Conservation (phyloP, 345 rosid species). For the Citrus trifoliata region DNA sequence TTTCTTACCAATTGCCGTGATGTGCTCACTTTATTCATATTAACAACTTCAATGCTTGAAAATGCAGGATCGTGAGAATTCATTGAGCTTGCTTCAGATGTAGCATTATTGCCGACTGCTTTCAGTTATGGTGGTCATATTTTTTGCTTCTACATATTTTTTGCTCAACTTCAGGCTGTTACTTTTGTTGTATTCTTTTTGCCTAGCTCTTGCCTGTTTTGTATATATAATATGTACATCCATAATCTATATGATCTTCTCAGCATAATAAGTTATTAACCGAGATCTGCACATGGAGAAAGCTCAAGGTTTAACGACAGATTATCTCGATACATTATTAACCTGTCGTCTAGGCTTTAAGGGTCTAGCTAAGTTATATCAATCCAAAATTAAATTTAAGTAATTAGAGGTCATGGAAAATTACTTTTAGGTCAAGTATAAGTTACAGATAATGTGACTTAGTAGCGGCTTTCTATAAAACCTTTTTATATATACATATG, state of each 20-base stretch:
- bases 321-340: not conserved
- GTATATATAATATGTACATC: not conserved
- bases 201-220: not conserved
- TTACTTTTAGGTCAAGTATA: no score
- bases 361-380: no score
- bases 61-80: constrained; percentile 45
- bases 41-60: constrained; percentile 6
- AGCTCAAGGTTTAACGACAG: not conserved
- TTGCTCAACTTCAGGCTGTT: no score
- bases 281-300: not conserved
- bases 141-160: not conserved
- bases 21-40: not conserved
- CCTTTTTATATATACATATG: no score
- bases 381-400: no score
- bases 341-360: no score
- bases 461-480: no score
- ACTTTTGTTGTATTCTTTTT: not conserved
- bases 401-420: no score
- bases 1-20: not conserved
- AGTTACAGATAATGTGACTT: no score
- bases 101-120: not conserved
- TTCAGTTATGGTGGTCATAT: not conserved
- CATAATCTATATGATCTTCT: not conserved
- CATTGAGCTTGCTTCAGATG: constrained; percentile 17
- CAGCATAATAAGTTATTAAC: not conserved